Percentiles rank a stretch among this genome's conserved stretches.
These are phyloP conservation scores for Cladosporium sp. DNA, from an alignment of 2,329 filamentous ascomycete genomes.

Conservation along the genomic window DNA sequence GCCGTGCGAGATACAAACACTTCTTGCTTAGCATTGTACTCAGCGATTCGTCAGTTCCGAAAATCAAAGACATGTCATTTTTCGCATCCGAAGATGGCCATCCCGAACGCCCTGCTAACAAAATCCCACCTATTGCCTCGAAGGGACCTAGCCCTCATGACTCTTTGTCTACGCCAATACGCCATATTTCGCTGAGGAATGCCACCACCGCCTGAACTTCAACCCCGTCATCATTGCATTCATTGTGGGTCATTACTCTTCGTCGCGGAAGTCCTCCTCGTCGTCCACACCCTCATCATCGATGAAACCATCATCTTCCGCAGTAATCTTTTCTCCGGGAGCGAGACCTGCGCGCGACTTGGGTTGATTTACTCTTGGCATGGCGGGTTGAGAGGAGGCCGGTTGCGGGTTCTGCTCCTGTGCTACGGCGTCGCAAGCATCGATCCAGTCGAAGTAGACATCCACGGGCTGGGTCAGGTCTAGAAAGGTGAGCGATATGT, in stretches of 20 bases:
- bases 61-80: neutral
- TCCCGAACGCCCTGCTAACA: constrained; percentile 10
- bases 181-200: neutral
- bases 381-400: constrained; percentile 13
- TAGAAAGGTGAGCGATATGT: constrained; percentile 35
- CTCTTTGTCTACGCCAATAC: neutral
- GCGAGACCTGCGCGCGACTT: constrained; percentile 19
- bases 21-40: neutral
- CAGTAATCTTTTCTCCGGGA: constrained; percentile 27
- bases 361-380: constrained; percentile 4
- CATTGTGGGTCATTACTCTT: constrained; percentile 15
- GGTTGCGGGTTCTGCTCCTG: constrained; percentile 52
- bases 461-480: constrained; percentile 88
- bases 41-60: too few species aligned
- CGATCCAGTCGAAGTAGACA: constrained; percentile 97
- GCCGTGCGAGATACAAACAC: too few species aligned
- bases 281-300: constrained; percentile 34
- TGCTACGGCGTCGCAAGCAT: constrained; percentile 76
- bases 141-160: neutral
- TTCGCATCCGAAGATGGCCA: neutral
- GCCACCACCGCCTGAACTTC: neutral
- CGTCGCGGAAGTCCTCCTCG: constrained; percentile 30
- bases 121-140: neutral
- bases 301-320: constrained; percentile 33
- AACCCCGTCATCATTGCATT: neutral